These are phyloP conservation scores for Metarhizium brunneum DNA, from an alignment of 2,329 filamentous ascomycete genomes.

Conservation along the genomic window DNA sequence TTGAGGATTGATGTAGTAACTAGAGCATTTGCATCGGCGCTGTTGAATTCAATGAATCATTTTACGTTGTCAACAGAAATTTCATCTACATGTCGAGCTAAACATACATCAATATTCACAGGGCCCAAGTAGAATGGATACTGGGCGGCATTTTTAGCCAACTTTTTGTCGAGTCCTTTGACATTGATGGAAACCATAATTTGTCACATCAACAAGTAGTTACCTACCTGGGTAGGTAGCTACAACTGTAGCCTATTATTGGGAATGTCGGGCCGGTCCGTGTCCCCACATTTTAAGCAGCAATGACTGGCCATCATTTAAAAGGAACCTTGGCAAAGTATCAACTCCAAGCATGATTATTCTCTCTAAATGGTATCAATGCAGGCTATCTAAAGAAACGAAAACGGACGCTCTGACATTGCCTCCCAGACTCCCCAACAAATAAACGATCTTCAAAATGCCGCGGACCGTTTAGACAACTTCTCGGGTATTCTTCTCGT, in stretches of 20 bases:
- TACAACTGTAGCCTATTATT: too few species aligned
- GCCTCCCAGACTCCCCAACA: not conserved
- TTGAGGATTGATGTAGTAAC: not conserved
- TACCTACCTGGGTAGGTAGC: too few species aligned
- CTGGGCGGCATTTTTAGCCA: too few species aligned
- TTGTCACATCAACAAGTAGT: too few species aligned
- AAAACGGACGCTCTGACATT: not conserved
- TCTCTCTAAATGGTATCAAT: not conserved
- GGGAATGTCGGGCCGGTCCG: not conserved
- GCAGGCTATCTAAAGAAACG: not conserved
- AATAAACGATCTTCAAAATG: not conserved
- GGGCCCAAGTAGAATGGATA: too few species aligned
- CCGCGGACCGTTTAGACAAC: not conserved
- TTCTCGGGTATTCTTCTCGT: conserved; percentile 17
- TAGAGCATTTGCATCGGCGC: not conserved
- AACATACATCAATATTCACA: not conserved
- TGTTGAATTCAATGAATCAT: not conserved
- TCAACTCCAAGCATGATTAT: too few species aligned
- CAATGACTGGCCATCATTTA: not conserved
- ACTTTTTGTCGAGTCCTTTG: too few species aligned
- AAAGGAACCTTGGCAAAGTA: too few species aligned
- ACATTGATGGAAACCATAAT: not conserved
- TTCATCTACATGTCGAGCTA: not conserved
- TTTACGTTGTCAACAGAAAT: not conserved
- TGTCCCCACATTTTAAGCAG: not conserved